A percentile compares a stretch with the other conserved stretches of the same genome.
Evolutionary conservation across 129 eudicot species (phyloP).

Genomic region (Smallanthus sonchifolius): DNA sequence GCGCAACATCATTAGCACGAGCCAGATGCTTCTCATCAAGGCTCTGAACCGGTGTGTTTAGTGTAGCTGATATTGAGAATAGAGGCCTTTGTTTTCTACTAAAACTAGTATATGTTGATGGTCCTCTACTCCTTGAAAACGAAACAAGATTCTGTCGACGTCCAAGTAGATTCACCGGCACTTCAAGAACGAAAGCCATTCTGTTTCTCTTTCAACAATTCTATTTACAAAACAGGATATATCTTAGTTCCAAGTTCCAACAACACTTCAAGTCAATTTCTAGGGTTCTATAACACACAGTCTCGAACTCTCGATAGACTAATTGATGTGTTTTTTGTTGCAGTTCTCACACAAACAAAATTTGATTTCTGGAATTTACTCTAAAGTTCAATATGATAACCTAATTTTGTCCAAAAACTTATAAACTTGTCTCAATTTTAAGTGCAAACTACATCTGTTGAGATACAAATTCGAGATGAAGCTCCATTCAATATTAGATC

Average conservation of each 20-base stretch:
- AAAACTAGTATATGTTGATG: background rate
- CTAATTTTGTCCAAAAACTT: background rate
- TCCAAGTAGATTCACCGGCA: constrained; percentile 26
- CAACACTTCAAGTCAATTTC: background rate
- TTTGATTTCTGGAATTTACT: background rate
- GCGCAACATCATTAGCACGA: constrained; percentile 24
- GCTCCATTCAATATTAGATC: too few relatives aligned
- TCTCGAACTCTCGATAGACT: background rate
- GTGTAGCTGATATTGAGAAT: constrained; percentile 26
- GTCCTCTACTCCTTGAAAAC: constrained; percentile 10
- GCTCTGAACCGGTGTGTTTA: constrained; percentile 22
- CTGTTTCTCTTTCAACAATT: background rate
- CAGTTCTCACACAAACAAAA: background rate
- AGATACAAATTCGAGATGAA: too few relatives aligned
- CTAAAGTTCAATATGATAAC: background rate
- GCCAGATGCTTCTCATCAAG: constrained; percentile 15
- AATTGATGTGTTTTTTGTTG: background rate
- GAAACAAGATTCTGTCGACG: constrained; percentile 19
- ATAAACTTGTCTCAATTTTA: too few relatives aligned
- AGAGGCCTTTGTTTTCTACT: constrained; percentile 17
- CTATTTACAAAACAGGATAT: background rate
- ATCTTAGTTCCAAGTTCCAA: constrained; percentile 1
- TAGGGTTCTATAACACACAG: background rate
- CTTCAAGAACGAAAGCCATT: constrained; percentile 37
- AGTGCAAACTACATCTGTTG: too few relatives aligned